Evolutionary conservation across 176 grass and related monocot species (phyloP).

Genomic region (Carex kokanica): DNA sequence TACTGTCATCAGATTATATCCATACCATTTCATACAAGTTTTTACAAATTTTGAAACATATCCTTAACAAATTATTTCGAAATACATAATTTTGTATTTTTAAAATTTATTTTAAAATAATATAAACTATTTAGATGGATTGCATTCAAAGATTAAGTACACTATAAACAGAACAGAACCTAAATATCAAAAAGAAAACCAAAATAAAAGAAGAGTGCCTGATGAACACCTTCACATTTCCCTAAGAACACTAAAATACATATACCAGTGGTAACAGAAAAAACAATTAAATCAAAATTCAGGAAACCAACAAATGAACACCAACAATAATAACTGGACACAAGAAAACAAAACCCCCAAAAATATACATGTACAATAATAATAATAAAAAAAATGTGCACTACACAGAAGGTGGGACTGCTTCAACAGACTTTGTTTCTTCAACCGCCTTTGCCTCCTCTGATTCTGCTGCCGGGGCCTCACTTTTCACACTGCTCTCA

Average conservation of each 20-base stretch:
- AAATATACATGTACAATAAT: constrained; percentile 25
- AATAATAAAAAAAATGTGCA: not conserved
- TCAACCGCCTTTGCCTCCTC: constrained; percentile 5
- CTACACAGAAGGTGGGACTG: constrained; percentile 4
- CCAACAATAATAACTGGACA: not conserved
- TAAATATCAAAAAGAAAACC: not conserved
- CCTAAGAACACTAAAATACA: not conserved
- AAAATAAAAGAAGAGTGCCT: not conserved
- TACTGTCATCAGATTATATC: too few relatives aligned
- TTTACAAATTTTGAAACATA: too few relatives aligned
- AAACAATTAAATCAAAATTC: constrained; percentile 6
- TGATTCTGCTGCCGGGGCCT: not conserved
- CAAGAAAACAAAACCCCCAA: not conserved
- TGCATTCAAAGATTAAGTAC: too few relatives aligned
- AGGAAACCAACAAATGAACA: not conserved
- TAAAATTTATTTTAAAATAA: too few relatives aligned
- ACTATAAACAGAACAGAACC: too few relatives aligned
- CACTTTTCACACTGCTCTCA: constrained; percentile 17
- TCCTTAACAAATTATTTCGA: too few relatives aligned
- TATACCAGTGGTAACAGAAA: not conserved
- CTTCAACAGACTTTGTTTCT: constrained; percentile 19
- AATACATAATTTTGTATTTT: too few relatives aligned
- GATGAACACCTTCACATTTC: not conserved
- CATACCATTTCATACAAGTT: too few relatives aligned
- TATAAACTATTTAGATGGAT: too few relatives aligned